Evolutionary conservation across 192 early-diverging fungal genomes (phyloP).

Genomic region (Bifiguratus adelaidae): DNA sequence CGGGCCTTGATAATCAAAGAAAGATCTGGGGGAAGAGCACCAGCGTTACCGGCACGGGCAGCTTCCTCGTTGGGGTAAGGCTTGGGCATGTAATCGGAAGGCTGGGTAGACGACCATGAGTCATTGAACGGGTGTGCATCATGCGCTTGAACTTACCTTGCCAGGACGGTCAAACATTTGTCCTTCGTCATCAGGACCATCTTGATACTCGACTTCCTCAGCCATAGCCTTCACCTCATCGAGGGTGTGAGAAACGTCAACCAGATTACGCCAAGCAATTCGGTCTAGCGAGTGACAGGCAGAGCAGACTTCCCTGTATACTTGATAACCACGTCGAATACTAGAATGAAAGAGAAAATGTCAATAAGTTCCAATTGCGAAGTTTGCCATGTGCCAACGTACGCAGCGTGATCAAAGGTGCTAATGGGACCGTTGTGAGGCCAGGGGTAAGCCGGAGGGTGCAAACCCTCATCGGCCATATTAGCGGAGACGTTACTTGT

Average conservation of each 20-base stretch:
- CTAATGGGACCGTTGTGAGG: constrained; percentile 69
- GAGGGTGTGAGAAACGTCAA: constrained; percentile 88
- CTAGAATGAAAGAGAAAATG: constrained; percentile 36
- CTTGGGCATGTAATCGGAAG: constrained; percentile 79
- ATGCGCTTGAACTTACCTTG: constrained; percentile 32
- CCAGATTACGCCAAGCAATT: constrained; percentile 90
- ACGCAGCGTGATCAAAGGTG: constrained; percentile 91
- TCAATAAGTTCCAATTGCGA: too few species aligned
- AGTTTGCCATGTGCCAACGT: too few species aligned
- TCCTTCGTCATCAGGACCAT: constrained; percentile 88
- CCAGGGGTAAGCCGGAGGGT: constrained; percentile 84
- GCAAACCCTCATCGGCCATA: constrained; percentile 87
- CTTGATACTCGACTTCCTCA: constrained; percentile 81
- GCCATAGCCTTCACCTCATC: constrained; percentile 93
- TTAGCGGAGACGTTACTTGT: constrained; percentile 55
- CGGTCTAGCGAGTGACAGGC: constrained; percentile 94
- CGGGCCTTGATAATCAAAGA: constrained; percentile 91
- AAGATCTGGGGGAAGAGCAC: constrained; percentile 92
- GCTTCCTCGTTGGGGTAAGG: constrained; percentile 97
- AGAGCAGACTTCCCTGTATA: constrained; percentile 96
- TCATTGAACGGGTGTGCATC: not conserved
- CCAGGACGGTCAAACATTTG: constrained; percentile 90
- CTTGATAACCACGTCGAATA: constrained; percentile 97
- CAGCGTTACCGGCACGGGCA: constrained; percentile 90
- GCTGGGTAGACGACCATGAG: constrained; percentile 19